Percentiles rank a stretch among this genome's conserved stretches.
Evolutionary conservation across 306 rosid genomes (phyloP).

Genomic region (Cucurbita moschata): DNA sequence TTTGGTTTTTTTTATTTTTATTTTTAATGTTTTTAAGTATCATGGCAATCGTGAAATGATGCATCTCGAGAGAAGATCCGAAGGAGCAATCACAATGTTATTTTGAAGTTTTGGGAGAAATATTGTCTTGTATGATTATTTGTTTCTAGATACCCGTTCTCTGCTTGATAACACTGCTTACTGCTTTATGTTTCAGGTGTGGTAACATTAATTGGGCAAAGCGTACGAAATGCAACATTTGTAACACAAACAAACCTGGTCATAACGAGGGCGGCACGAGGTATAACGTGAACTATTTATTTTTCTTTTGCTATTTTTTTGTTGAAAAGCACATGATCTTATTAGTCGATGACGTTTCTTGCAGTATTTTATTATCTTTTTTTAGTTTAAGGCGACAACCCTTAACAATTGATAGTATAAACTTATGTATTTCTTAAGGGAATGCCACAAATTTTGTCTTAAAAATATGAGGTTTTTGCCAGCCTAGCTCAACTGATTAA

Average conservation of each 20-base stretch:
- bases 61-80: not conserved
- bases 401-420: not conserved
- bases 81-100: not conserved
- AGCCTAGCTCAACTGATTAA: not conserved
- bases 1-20: not conserved
- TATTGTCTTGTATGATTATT: not conserved
- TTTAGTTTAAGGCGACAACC: not conserved
- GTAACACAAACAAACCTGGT: conserved; percentile 97
- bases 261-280: conserved; percentile 94
- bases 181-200: conserved; percentile 46
- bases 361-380: not conserved
- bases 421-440: not conserved
- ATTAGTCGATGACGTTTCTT: not conserved
- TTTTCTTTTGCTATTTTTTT: not conserved
- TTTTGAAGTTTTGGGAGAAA: not conserved
- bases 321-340: not conserved
- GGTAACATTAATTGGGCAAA: conserved; percentile 98
- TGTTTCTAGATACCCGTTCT: not conserved
- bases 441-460: not conserved
- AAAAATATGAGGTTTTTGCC: not conserved
- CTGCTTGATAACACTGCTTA: not conserved
- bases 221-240: conserved; percentile 86
- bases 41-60: not conserved
- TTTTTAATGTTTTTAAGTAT: not conserved
- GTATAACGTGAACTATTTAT: conserved; percentile 19